Percentiles rank a stretch among this genome's conserved stretches.
Evolutionary conservation across 305 asterid species (phyloP).

Genomic region (Fraxinus floribunda): DNA sequence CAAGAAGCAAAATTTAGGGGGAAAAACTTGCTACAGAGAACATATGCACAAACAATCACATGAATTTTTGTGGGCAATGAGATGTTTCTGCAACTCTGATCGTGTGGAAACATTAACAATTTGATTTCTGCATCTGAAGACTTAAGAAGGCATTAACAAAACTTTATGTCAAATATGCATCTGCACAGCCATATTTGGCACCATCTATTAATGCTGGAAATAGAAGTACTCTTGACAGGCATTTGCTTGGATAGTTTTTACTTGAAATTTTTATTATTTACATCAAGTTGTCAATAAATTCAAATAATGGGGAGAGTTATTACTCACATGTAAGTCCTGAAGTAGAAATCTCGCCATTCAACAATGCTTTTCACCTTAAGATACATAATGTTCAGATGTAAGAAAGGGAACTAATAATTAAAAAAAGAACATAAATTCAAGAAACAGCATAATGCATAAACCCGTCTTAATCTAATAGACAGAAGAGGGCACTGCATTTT

Average conservation of each 20-base stretch:
- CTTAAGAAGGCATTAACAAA: neutral
- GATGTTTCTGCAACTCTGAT: neutral
- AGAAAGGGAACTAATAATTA: neutral
- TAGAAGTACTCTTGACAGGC: neutral
- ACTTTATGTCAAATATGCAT: neutral
- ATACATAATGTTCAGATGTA: neutral
- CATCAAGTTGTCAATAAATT: neutral
- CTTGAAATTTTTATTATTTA: neutral
- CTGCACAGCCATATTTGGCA: neutral
- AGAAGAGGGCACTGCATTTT: neutral
- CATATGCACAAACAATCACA: neutral
- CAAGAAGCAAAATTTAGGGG: neutral
- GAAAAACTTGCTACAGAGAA: neutral
- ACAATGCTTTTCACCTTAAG: conserved; percentile 76
- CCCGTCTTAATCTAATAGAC: neutral
- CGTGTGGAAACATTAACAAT: neutral
- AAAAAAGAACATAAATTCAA: conserved; percentile 11
- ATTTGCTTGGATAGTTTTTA: neutral
- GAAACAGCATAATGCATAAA: conserved; percentile 10
- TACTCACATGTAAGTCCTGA: conserved; percentile 62
- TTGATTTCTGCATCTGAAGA: neutral
- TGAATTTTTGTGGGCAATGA: neutral
- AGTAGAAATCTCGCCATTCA: conserved; percentile 89
- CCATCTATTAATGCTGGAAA: neutral
- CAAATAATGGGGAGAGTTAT: conserved; percentile 18